Evolutionary conservation across 345 rosid genomes (phyloP).

Genomic region (Erodium maritimum): DNA sequence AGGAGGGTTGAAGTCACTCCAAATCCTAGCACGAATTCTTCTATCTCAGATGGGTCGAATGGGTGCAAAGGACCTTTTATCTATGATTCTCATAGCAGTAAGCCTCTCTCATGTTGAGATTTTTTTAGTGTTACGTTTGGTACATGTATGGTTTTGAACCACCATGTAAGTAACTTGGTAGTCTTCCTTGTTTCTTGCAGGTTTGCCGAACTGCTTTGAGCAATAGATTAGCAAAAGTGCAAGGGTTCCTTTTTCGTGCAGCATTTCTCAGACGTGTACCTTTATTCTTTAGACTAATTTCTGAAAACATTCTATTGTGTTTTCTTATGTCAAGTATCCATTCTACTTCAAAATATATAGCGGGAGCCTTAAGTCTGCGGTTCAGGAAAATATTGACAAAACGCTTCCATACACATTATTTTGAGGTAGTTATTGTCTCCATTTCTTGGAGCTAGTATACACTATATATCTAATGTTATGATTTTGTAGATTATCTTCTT

Average conservation of each 20-base stretch:
- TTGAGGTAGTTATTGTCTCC: slow-evolving; percentile 41
- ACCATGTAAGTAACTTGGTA: background rate
- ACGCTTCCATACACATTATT: slow-evolving; percentile 79
- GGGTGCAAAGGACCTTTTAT: slow-evolving; percentile 80
- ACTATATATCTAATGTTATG: too few relatives aligned
- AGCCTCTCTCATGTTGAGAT: slow-evolving; percentile 12
- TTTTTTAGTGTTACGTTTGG: background rate
- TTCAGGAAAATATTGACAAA: slow-evolving; percentile 90
- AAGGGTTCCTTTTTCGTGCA: slow-evolving; percentile 92
- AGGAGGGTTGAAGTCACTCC: slow-evolving; percentile 68
- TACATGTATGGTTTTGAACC: background rate
- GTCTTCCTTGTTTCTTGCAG: slow-evolving; percentile 28
- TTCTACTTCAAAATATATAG: slow-evolving; percentile 84
- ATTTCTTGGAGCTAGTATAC: too few relatives aligned
- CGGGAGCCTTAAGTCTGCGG: slow-evolving; percentile 76
- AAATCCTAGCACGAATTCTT: slow-evolving; percentile 64
- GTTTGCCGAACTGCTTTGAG: slow-evolving; percentile 78
- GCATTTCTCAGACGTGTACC: slow-evolving; percentile 92
- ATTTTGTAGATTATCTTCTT: too few relatives aligned
- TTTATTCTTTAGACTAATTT: slow-evolving; percentile 64
- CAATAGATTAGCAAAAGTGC: slow-evolving; percentile 96
- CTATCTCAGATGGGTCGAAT: slow-evolving; percentile 71
- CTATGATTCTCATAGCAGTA: slow-evolving; percentile 69
- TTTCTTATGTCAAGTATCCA: slow-evolving; percentile 74
- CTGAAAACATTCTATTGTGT: slow-evolving; percentile 89